These are phyloP conservation scores for Pichia norvegensis DNA, from an alignment of 1,139 yeast genomes.

Conservation along the genomic window DNA sequence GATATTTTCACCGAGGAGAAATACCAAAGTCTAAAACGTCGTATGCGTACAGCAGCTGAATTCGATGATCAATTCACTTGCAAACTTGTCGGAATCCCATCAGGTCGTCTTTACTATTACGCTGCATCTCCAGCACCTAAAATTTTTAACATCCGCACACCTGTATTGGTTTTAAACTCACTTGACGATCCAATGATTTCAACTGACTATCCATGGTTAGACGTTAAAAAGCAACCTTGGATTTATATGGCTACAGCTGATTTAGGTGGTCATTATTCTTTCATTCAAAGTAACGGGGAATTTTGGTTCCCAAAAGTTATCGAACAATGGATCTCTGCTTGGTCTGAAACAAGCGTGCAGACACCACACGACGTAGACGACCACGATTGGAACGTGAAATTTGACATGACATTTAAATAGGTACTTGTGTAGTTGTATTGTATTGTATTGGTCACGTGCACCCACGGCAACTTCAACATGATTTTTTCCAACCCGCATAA, in stretches of 20 bases:
- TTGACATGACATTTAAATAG: background rate
- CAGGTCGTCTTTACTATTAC: slow-evolving; percentile 64
- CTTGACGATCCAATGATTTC: slow-evolving; percentile 79
- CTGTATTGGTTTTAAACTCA: slow-evolving; percentile 62
- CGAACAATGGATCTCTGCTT: slow-evolving; percentile 50
- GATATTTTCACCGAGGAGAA: slow-evolving; percentile 26
- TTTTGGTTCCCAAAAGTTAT: slow-evolving; percentile 71
- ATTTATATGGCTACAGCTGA: slow-evolving; percentile 46
- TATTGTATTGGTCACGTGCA: background rate
- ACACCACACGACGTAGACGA: slow-evolving; percentile 10
- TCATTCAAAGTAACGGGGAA: slow-evolving; percentile 46
- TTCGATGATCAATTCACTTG: slow-evolving; percentile 72
- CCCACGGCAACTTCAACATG: background rate
- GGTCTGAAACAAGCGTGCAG: slow-evolving; percentile 31
- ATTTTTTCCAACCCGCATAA: too few species aligned
- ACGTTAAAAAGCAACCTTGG: slow-evolving; percentile 48
- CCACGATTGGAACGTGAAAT: slow-evolving; percentile 4
- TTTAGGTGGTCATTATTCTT: slow-evolving; percentile 62
- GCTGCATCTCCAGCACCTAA: slow-evolving; percentile 58
- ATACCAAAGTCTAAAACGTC: slow-evolving; percentile 25
- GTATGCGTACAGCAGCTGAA: slow-evolving; percentile 37
- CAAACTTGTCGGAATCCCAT: slow-evolving; percentile 59
- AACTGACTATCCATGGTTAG: slow-evolving; percentile 39
- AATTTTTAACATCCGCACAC: slow-evolving; percentile 51
- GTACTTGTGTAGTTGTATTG: too few species aligned